Percentiles rank a stretch among this genome's conserved stretches.
Evolutionary conservation across 257 asterid genomes (phyloP).

Genomic region (Hygrophila difformis): DNA sequence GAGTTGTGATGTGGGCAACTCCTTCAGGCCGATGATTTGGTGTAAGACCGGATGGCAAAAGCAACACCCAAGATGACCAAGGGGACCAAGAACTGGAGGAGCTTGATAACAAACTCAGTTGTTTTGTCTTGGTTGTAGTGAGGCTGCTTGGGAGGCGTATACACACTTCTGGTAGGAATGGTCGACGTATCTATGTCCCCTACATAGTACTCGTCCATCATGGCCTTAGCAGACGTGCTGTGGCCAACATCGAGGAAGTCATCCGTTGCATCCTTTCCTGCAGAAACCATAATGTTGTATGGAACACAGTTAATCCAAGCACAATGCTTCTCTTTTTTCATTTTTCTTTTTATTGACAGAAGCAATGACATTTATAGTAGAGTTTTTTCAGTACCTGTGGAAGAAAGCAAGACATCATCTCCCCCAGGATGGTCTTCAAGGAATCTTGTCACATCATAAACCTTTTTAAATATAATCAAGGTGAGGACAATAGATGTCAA

Average conservation of each 20-base stretch:
- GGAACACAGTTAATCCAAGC: too few relatives aligned
- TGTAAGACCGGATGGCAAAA: conserved; percentile 63
- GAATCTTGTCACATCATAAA: conserved; percentile 73
- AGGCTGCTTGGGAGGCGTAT: conserved; percentile 78
- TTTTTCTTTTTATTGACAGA: too few relatives aligned
- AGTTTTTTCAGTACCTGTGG: conserved; percentile 47
- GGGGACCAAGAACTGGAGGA: conserved; percentile 81
- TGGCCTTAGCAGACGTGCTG: conserved; percentile 57
- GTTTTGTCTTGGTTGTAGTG: conserved; percentile 86
- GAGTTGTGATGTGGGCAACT: too few relatives aligned
- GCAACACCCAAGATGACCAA: conserved; percentile 66
- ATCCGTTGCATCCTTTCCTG: conserved; percentile 88
- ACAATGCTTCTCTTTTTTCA: too few relatives aligned
- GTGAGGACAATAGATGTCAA: neutral
- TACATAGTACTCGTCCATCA: conserved; percentile 52
- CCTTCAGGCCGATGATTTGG: conserved; percentile 56
- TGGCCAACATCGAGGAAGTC: conserved; percentile 89
- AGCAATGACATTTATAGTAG: neutral
- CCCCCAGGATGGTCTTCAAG: conserved; percentile 96
- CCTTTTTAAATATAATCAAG: conserved; percentile 27
- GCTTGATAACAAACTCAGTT: conserved; percentile 57
- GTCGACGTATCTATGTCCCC: conserved; percentile 59
- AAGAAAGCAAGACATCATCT: conserved; percentile 66
- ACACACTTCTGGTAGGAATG: conserved; percentile 47
- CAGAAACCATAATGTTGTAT: neutral